Evolutionary conservation across 768 basidiomycete species (phyloP).

Genomic region (Heimioporus sp.): DNA sequence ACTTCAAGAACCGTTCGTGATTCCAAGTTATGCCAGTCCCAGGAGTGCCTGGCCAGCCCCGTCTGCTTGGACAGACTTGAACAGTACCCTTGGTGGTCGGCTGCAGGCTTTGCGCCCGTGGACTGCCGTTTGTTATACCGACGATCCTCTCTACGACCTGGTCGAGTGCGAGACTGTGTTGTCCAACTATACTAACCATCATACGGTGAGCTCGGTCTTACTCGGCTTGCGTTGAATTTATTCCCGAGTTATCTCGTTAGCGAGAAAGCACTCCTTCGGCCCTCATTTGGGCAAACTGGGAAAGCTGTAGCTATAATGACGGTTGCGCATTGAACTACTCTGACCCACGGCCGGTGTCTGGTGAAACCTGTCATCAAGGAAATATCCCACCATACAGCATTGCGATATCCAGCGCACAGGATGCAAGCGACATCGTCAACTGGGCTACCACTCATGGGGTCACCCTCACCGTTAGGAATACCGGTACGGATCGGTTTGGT

Average conservation of each 20-base stretch:
- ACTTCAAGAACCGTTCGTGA: background rate
- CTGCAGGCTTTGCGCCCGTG: constrained; percentile 14
- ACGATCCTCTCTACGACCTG: constrained; percentile 7
- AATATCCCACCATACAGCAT: constrained; percentile 15
- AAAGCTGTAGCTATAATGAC: constrained; percentile 12
- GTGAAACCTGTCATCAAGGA: constrained; percentile 12
- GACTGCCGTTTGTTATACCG: constrained; percentile 14
- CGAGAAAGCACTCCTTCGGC: constrained; percentile 13
- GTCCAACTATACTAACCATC: constrained; percentile 11
- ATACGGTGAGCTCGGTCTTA: background rate
- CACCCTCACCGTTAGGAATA: constrained; percentile 19
- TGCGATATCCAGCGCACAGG: constrained; percentile 12
- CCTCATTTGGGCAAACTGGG: constrained; percentile 22
- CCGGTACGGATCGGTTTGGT: constrained; percentile 1
- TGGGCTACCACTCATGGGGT: constrained; percentile 15
- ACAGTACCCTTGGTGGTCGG: constrained; percentile 7
- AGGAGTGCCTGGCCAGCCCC: constrained; percentile 5
- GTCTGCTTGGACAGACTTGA: constrained; percentile 10
- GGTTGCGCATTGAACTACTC: constrained; percentile 19
- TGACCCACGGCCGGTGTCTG: constrained; percentile 13
- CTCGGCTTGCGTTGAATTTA: background rate
- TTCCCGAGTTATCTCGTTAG: background rate
- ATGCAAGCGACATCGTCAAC: constrained; percentile 14
- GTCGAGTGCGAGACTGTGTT: constrained; percentile 8
- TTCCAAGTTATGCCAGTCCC: background rate